phyloP scores from a whole-genome alignment of 495 filamentous ascomycete genomes.

The Penicillium crystallinum region DNA sequence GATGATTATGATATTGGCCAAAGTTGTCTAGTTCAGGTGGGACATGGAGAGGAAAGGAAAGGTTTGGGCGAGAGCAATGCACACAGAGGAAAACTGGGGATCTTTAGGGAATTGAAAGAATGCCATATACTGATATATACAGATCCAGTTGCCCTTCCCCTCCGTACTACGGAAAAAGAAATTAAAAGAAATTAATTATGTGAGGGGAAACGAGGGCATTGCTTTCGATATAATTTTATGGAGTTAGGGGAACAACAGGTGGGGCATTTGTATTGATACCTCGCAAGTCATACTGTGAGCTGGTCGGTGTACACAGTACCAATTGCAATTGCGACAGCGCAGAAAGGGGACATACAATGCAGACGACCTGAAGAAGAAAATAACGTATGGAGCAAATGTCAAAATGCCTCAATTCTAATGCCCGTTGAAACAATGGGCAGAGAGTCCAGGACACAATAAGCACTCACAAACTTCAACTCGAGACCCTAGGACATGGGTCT shows the following conservation, averaged over 20 bases:
- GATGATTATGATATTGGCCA: background rate
- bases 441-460: too few species aligned
- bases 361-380: slow-evolving; percentile 17
- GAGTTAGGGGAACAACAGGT: slow-evolving; percentile 17
- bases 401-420: slow-evolving; percentile 1
- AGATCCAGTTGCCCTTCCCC: slow-evolving; percentile 11
- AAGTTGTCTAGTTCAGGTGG: background rate
- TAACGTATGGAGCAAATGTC: background rate
- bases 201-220: background rate
- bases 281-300: slow-evolving; percentile 13
- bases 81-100: background rate
- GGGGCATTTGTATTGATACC: slow-evolving; percentile 19
- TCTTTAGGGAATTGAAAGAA: slow-evolving; percentile 6
- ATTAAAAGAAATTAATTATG: slow-evolving; percentile 12
- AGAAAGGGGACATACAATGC: slow-evolving; percentile 9
- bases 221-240: slow-evolving; percentile 12
- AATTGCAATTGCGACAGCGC: slow-evolving; percentile 23
- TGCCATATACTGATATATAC: slow-evolving; percentile 17
- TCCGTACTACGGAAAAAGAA: slow-evolving; percentile 10
- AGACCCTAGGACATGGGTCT: slow-evolving; percentile 3
- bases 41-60: background rate
- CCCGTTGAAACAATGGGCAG: slow-evolving; percentile 4
- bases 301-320: slow-evolving; percentile 14
- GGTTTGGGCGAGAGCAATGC: background rate
- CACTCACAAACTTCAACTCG: background rate